Conservation (phyloP, 2,329 filamentous ascomycete genomes). For the Cadophora malorum region DNA sequence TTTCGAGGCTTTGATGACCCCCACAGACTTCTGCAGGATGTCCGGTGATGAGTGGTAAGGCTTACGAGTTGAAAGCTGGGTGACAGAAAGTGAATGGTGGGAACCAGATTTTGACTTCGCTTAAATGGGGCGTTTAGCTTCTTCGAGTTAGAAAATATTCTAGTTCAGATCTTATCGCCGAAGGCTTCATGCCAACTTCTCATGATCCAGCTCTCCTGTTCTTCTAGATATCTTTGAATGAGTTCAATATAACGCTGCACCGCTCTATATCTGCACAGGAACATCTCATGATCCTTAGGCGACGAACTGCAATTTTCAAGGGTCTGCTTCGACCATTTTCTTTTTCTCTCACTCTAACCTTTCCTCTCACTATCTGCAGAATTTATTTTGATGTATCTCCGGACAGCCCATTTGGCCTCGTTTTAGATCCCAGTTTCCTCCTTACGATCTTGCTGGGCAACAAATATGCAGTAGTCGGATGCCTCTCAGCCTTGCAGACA, state of each 20-base stretch:
- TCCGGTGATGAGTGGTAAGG: not conserved
- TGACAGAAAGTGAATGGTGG: not conserved
- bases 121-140: not conserved
- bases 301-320: not conserved
- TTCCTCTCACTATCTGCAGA: not conserved
- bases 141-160: not conserved
- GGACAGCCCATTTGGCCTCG: not conserved
- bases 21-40: conserved; percentile 6
- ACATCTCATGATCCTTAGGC: not conserved
- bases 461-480: not conserved
- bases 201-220: not conserved
- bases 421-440: not conserved
- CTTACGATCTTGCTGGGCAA: not conserved
- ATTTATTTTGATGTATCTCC: not conserved
- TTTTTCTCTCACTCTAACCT: too few relatives aligned
- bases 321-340: not conserved
- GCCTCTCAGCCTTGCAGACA: not conserved
- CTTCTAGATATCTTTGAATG: not conserved
- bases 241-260: not conserved
- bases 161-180: not conserved
- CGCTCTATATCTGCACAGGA: not conserved
- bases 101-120: not conserved
- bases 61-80: not conserved
- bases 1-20: conserved; percentile 6
- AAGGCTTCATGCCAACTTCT: not conserved